A percentile compares a stretch with the other conserved stretches of the same genome.
These are phyloP conservation scores for Monsonia emarginata DNA, from an alignment of 441 rosid species.

Conservation along the genomic window DNA sequence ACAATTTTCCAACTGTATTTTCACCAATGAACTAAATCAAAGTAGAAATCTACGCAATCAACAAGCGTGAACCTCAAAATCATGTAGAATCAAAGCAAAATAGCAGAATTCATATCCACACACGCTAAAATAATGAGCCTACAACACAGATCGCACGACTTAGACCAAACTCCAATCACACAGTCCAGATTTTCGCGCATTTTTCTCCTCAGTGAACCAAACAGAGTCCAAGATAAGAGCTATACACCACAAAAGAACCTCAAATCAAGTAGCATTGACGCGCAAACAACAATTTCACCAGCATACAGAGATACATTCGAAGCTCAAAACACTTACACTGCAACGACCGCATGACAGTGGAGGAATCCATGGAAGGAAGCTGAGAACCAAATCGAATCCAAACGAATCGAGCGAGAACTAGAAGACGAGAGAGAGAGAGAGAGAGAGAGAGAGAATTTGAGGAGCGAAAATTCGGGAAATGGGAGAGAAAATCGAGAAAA, in stretches of 20 bases:
- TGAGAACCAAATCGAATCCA: slow-evolving; percentile 2
- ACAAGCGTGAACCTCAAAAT: background rate
- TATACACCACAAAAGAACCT: background rate
- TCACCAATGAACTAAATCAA: slow-evolving; percentile 11
- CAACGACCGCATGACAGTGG: slow-evolving; percentile 51
- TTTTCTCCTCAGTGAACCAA: no score
- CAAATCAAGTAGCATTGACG: background rate
- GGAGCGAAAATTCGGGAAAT: background rate
- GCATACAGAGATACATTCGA: background rate
- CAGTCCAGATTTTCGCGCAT: background rate
- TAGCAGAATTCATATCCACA: no score
- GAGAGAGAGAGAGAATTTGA: background rate
- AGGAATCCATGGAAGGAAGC: slow-evolving; percentile 53
- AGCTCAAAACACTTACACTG: slow-evolving; percentile 26
- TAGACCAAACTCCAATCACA: background rate
- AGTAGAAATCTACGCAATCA: background rate
- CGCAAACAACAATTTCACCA: background rate
- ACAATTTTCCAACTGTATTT: background rate
- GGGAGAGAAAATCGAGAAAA: slow-evolving; percentile 11
- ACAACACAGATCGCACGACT: background rate
- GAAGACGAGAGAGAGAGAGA: slow-evolving; percentile 5
- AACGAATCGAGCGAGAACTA: background rate
- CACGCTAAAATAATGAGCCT: no score
- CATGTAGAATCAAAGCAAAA: no score
- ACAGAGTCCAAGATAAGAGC: background rate